Evolutionary conservation across 2,329 filamentous ascomycete genomes (phyloP).

Genomic region (Talaromyces sp.): DNA sequence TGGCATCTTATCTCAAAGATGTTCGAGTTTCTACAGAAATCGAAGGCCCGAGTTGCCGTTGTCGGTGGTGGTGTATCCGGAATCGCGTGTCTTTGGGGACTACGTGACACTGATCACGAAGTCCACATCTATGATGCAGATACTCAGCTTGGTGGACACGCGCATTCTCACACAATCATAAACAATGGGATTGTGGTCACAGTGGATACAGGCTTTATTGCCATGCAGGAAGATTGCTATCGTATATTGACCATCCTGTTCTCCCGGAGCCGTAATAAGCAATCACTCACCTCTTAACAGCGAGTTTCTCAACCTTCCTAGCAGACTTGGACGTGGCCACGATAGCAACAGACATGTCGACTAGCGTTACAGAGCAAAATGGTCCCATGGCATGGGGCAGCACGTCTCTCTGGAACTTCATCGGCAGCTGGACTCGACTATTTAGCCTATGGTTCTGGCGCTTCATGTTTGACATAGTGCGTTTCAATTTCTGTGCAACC

Average conservation of each 20-base stretch:
- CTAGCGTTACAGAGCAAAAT: slow-evolving; percentile 2
- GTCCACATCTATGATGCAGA: slow-evolving; percentile 10
- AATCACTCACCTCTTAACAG: background rate
- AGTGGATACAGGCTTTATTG: slow-evolving; percentile 13
- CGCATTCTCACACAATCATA: background rate
- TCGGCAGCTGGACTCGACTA: slow-evolving; percentile 1
- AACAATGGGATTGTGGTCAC: background rate
- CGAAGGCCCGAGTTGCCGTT: slow-evolving; percentile 9
- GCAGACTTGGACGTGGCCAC: background rate
- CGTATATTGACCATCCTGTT: background rate
- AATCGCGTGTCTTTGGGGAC: slow-evolving; percentile 1
- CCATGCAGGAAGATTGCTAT: background rate
- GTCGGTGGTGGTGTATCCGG: slow-evolving; percentile 10
- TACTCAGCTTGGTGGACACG: slow-evolving; percentile 8
- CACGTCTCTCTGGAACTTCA: slow-evolving; percentile 3
- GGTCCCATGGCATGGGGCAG: slow-evolving; percentile 6
- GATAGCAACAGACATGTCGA: slow-evolving; percentile 8
- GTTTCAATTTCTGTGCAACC: slow-evolving; percentile 5
- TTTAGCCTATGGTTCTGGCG: slow-evolving; percentile 14
- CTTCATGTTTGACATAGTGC: slow-evolving; percentile 12
- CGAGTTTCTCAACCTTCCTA: slow-evolving; percentile 1
- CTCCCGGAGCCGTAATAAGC: too few species aligned
- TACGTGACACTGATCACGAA: background rate
- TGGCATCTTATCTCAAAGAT: background rate
- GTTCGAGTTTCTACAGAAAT: background rate